These are phyloP conservation scores for Mycena kentingensis DNA, from an alignment of 768 basidiomycete genomes.

Conservation along the genomic window DNA sequence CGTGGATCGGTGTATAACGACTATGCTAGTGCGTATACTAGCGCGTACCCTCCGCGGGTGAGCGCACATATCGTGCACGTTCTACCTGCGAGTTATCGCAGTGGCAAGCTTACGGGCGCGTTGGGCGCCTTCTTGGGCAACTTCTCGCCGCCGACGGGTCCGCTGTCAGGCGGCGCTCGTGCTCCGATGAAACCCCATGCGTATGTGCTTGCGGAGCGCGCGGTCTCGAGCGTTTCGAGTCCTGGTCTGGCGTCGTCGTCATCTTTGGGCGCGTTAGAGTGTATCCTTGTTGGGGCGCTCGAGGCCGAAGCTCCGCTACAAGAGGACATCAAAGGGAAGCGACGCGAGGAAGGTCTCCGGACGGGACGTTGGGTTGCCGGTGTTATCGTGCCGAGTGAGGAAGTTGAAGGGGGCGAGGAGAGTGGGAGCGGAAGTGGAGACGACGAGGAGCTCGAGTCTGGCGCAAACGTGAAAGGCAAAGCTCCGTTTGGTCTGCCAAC, in stretches of 20 bases:
- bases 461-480: background rate
- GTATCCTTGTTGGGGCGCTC: constrained; percentile 17
- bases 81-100: constrained; percentile 17
- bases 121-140: constrained; percentile 10
- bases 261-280: constrained; percentile 9
- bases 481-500: constrained; percentile 17
- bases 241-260: too few relatives aligned
- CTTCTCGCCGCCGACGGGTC: background rate
- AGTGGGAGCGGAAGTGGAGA: background rate
- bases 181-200: constrained; percentile 4
- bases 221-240: background rate
- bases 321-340: background rate
- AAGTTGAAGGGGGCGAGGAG: background rate
- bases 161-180: background rate
- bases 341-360: background rate
- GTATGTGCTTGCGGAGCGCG: constrained; percentile 20
- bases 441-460: background rate
- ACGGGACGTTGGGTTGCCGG: constrained; percentile 17
- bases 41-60: background rate
- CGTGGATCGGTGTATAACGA: background rate
- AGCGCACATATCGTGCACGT: constrained; percentile 18
- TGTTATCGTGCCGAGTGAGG: background rate
- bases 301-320: background rate
- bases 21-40: background rate
- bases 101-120: constrained; percentile 12